phyloP scores from a whole-genome alignment of 495 filamentous ascomycete genomes.

The Aspergillus hancockii region DNA sequence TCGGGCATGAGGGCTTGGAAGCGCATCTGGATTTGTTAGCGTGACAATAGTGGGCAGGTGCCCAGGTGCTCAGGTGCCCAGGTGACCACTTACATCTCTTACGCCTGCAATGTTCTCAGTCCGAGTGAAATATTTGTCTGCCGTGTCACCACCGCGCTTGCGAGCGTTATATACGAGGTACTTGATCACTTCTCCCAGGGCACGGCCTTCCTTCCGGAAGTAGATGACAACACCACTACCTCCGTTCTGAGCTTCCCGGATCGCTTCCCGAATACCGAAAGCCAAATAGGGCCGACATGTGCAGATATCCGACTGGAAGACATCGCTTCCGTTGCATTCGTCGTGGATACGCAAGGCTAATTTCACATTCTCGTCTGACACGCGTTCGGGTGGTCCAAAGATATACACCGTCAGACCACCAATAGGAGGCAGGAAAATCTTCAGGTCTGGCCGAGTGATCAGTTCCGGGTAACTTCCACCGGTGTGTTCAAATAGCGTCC shows the following conservation, averaged over 20 bases:
- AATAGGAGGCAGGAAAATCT: slow-evolving; percentile 94
- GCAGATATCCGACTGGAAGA: slow-evolving; percentile 98
- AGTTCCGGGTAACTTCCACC: slow-evolving; percentile 91
- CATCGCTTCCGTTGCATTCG: slow-evolving; percentile 96
- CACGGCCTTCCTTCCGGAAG: slow-evolving; percentile 96
- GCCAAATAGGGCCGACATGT: slow-evolving; percentile 96
- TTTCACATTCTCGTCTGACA: slow-evolving; percentile 82
- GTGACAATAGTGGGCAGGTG: neutral
- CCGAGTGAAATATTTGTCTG: slow-evolving; percentile 95
- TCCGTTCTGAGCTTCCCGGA: slow-evolving; percentile 93
- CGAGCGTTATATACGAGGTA: slow-evolving; percentile 96
- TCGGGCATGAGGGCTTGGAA: slow-evolving; percentile 99
- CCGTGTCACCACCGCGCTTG: slow-evolving; percentile 75
- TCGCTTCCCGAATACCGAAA: slow-evolving; percentile 94
- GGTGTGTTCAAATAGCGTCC: slow-evolving; percentile 90
- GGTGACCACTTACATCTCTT: slow-evolving; percentile 52
- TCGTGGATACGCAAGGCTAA: slow-evolving; percentile 93
- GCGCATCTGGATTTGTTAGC: slow-evolving; percentile 62
- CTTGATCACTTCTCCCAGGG: slow-evolving; percentile 97
- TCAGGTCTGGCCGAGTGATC: slow-evolving; percentile 91
- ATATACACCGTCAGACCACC: slow-evolving; percentile 96
- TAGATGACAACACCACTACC: slow-evolving; percentile 97
- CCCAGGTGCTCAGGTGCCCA: neutral
- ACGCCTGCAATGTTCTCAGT: slow-evolving; percentile 98
- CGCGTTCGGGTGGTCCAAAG: slow-evolving; percentile 91